Evolutionary conservation across 2,329 filamentous ascomycete species (phyloP).

Genomic region (Thielaviopsis populi): DNA sequence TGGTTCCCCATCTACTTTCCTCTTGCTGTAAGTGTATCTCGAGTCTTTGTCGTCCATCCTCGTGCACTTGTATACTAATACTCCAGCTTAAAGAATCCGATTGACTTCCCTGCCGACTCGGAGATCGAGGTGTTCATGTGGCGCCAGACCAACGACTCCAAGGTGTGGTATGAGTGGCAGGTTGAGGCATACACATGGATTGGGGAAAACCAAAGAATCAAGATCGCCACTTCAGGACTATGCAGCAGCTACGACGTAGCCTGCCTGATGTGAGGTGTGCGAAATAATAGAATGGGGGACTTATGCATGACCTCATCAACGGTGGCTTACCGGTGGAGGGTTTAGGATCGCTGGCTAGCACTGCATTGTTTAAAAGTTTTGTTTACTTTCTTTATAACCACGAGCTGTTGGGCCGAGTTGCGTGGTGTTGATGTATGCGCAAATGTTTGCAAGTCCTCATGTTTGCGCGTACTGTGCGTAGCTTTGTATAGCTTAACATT

Average conservation of each 20-base stretch:
- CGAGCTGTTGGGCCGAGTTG: neutral
- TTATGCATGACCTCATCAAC: neutral
- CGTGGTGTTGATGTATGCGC: too few relatives aligned
- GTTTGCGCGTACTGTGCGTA: too few relatives aligned
- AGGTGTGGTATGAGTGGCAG: constrained; percentile 98
- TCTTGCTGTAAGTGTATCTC: constrained; percentile 51
- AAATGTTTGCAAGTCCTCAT: too few relatives aligned
- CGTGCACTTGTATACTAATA: neutral
- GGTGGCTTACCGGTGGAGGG: neutral
- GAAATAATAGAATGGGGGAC: neutral
- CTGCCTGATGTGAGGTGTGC: constrained; percentile 46
- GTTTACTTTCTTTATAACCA: neutral
- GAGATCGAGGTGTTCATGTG: constrained; percentile 89
- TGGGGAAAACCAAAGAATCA: constrained; percentile 44
- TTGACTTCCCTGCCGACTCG: constrained; percentile 70
- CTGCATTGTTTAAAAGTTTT: neutral
- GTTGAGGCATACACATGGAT: constrained; percentile 67
- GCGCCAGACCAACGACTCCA: constrained; percentile 85
- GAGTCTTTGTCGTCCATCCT: neutral
- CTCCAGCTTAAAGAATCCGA: constrained; percentile 48
- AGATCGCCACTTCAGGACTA: constrained; percentile 49
- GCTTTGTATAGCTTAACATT: too few relatives aligned
- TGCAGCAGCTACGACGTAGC: constrained; percentile 55
- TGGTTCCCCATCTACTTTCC: constrained; percentile 99
- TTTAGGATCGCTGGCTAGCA: neutral